Percentiles rank a stretch among this genome's conserved stretches.
phyloP scores from a whole-genome alignment of 805 yeast species.

The Spathaspora sp. region DNA sequence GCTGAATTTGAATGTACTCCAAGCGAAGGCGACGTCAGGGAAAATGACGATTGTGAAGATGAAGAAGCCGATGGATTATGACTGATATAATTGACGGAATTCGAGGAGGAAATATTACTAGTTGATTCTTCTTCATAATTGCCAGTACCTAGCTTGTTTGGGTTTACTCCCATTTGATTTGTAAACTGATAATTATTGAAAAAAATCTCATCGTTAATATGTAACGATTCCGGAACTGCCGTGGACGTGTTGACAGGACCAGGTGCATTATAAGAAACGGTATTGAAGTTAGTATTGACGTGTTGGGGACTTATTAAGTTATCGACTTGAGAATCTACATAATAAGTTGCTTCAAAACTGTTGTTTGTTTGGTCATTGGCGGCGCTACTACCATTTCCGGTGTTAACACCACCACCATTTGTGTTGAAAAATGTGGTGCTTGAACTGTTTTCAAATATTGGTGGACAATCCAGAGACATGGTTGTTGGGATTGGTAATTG shows the following conservation, averaged over 20 bases:
- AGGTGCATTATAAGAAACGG: background rate
- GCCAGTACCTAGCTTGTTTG: background rate
- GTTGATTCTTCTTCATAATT: background rate
- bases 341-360: background rate
- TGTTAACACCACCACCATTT: background rate
- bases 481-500: background rate
- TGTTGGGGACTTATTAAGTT: background rate
- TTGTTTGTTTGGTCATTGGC: background rate
- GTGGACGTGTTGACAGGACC: slow-evolving; percentile 1
- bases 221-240: slow-evolving; percentile 13
- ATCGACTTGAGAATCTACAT: background rate
- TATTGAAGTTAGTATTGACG: background rate
- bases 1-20: background rate
- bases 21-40: slow-evolving; percentile 2
- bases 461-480: slow-evolving; percentile 9
- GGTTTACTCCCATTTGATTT: background rate
- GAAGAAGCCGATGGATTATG: slow-evolving; percentile 1
- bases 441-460: slow-evolving; percentile 5
- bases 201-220: slow-evolving; percentile 23
- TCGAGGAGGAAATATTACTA: background rate
- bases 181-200: slow-evolving; percentile 12
- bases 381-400: too few relatives aligned
- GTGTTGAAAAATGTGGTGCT: background rate
- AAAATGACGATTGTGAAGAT: slow-evolving; percentile 1
- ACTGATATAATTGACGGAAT: background rate